A percentile compares a stretch with the other conserved stretches of the same genome.
Evolutionary conservation across 139 green algal species (phyloP).

Genomic region (Penium margaritaceum): DNA sequence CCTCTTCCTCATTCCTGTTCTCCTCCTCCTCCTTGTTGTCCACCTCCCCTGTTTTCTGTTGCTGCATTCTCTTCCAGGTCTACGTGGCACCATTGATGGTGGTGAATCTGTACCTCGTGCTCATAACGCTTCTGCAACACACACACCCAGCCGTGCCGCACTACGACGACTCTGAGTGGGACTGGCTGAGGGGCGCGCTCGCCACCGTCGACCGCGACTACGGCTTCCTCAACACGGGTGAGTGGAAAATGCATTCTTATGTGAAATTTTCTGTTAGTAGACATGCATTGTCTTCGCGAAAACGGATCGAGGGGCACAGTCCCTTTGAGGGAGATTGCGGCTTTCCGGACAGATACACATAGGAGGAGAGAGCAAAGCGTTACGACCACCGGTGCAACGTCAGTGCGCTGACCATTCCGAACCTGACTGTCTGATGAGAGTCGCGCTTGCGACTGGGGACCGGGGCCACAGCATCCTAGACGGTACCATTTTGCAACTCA

Average conservation of each 20-base stretch:
- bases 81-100: slow-evolving; percentile 77
- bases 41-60: background rate
- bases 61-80: no score
- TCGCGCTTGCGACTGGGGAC: no score
- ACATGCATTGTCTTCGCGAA: no score
- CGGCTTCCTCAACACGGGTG: slow-evolving; percentile 51
- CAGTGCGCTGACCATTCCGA: no score
- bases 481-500: no score
- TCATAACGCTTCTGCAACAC: slow-evolving; percentile 81
- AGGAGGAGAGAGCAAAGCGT: no score
- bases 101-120: slow-evolving; percentile 79
- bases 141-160: slow-evolving; percentile 75
- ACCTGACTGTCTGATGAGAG: no score
- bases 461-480: no score
- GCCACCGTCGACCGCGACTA: slow-evolving; percentile 79
- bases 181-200: slow-evolving; percentile 81
- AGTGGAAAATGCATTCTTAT: slow-evolving; percentile 6
- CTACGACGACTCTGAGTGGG: slow-evolving; percentile 73
- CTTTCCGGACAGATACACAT: no score
- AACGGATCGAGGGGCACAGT: no score
- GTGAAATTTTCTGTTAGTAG: no score
- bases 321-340: no score
- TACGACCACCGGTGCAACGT: background rate
- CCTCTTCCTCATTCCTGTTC: background rate
- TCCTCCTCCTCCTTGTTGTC: background rate